phyloP scores from a whole-genome alignment of 257 asterid species.

The Cynanchum wilfordii region DNA sequence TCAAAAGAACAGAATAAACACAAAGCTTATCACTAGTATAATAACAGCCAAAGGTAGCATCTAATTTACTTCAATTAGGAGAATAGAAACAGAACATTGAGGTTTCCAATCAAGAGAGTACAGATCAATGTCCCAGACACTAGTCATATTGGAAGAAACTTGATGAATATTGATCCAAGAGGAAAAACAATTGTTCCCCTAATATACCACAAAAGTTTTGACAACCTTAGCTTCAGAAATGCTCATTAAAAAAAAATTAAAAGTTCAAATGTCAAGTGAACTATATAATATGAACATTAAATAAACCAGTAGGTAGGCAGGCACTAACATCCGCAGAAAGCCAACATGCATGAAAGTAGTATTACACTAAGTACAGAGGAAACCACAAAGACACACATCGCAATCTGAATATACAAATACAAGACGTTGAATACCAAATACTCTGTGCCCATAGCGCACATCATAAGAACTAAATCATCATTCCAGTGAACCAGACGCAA shows the following conservation, averaged over 20 bases:
- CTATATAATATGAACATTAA: too few species aligned
- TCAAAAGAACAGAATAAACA: neutral
- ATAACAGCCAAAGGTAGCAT: neutral
- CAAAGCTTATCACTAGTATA: neutral
- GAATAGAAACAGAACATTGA: conserved; percentile 5
- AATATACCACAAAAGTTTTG: neutral
- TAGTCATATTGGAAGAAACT: neutral
- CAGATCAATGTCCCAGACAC: neutral
- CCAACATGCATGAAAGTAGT: neutral
- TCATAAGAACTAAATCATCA: neutral
- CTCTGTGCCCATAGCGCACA: neutral
- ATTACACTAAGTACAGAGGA: neutral
- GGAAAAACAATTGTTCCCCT: neutral
- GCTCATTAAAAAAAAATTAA: neutral
- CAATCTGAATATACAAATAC: neutral
- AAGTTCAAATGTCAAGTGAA: neutral
- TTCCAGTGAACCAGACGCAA: neutral
- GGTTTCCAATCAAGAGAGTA: neutral
- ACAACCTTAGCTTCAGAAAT: neutral
- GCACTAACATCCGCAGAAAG: neutral
- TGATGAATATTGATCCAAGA: neutral
- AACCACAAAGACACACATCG: neutral
- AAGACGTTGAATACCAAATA: neutral
- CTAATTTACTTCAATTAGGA: neutral
- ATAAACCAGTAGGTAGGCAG: neutral